These are phyloP conservation scores for Epichloe hybrida DNA, from an alignment of 2,329 filamentous ascomycete species.

Conservation along the genomic window DNA sequence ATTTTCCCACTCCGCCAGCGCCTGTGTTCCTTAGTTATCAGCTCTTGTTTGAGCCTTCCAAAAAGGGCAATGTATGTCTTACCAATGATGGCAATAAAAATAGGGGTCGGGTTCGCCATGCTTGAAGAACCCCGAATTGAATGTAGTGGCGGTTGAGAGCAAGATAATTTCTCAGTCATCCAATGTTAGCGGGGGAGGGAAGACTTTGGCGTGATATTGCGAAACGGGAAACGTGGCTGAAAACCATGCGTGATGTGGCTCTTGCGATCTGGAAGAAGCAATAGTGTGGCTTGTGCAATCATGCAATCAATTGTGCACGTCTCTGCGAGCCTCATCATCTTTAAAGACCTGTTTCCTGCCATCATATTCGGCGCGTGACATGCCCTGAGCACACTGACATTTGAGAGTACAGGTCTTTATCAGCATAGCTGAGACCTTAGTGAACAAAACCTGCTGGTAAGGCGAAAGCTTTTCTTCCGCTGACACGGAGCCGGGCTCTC, in stretches of 20 bases:
- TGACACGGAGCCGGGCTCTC: neutral
- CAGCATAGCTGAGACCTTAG: neutral
- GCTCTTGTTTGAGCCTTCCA: neutral
- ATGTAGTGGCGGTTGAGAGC: constrained; percentile 8
- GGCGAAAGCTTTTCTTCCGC: neutral
- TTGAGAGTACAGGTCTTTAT: neutral
- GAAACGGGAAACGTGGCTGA: constrained; percentile 6
- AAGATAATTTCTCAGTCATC: constrained; percentile 16
- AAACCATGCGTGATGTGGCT: neutral
- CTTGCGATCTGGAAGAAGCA: neutral
- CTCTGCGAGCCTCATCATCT: neutral
- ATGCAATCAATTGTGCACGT: neutral
- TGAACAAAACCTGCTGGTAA: neutral
- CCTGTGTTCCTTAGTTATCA: constrained; percentile 37
- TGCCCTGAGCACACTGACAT: neutral
- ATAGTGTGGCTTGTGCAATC: neutral
- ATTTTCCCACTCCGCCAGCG: constrained; percentile 83
- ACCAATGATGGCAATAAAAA: constrained; percentile 41
- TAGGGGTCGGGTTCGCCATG: constrained; percentile 33
- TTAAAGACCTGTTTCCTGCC: neutral
- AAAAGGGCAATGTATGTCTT: constrained; percentile 4
- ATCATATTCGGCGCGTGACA: neutral
- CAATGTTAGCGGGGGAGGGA: constrained; percentile 20
- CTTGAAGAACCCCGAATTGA: constrained; percentile 7
- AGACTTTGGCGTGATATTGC: neutral